phyloP scores from a whole-genome alignment of 257 asterid species.

The Solanum lycopersicoides region DNA sequence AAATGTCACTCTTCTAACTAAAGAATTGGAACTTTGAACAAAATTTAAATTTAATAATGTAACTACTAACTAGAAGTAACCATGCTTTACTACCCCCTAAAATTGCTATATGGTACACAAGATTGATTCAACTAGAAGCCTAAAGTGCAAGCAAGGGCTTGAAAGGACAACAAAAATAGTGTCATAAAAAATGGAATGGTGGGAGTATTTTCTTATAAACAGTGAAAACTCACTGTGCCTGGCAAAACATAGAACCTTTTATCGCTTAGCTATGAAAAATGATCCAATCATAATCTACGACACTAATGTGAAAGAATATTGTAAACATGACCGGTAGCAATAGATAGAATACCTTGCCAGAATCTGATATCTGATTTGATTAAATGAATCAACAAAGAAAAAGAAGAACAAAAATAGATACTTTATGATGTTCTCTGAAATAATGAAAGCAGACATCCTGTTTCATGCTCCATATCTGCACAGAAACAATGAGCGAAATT shows the following conservation, averaged over 20 bases:
- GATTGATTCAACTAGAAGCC: neutral
- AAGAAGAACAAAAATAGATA: too few relatives aligned
- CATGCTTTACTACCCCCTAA: too few relatives aligned
- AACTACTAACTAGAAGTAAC: neutral
- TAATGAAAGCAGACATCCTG: too few relatives aligned
- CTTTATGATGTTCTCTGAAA: too few relatives aligned
- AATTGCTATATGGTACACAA: too few relatives aligned
- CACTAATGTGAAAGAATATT: neutral
- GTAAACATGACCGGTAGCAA: neutral
- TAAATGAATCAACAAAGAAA: too few relatives aligned
- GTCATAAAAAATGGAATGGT: neutral
- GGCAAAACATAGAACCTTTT: neutral
- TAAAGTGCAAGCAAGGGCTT: neutral
- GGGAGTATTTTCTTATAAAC: neutral
- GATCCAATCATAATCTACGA: neutral
- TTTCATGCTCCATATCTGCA: constrained; percentile 73
- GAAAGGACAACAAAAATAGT: neutral
- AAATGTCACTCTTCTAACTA: too few relatives aligned
- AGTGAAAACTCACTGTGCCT: neutral
- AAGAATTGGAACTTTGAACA: neutral
- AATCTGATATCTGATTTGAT: too few relatives aligned
- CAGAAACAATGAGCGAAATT: neutral
- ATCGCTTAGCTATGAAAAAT: neutral
- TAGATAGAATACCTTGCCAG: constrained; percentile 55
- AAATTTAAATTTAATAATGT: neutral